Percentiles rank a stretch among this genome's conserved stretches.
phyloP scores from a whole-genome alignment of 768 basidiomycete genomes.

The Russula griseocarnosa region DNA sequence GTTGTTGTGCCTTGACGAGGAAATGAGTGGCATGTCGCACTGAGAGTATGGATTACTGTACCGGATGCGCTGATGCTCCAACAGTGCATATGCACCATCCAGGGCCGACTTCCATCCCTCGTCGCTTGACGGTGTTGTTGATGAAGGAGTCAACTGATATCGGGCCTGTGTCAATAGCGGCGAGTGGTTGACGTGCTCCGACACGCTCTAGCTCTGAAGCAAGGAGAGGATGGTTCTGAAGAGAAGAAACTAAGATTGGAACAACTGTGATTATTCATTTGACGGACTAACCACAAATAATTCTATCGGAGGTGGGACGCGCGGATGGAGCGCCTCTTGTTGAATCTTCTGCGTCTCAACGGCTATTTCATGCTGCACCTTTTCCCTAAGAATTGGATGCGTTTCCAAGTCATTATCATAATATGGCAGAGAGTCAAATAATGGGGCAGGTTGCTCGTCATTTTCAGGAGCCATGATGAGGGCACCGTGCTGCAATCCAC shows the following conservation, averaged over 20 bases:
- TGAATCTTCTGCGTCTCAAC: slow-evolving; percentile 55
- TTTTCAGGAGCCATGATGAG: slow-evolving; percentile 5
- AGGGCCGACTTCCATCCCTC: slow-evolving; percentile 74
- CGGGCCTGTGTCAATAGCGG: slow-evolving; percentile 64
- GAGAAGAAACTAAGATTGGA: slow-evolving; percentile 2
- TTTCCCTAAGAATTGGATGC: slow-evolving; percentile 63
- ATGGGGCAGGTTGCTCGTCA: slow-evolving; percentile 32
- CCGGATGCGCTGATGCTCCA: slow-evolving; percentile 84
- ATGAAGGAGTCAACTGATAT: slow-evolving; percentile 70
- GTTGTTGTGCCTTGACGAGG: slow-evolving; percentile 65
- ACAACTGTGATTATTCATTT: slow-evolving; percentile 1
- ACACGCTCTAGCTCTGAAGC: slow-evolving; percentile 71
- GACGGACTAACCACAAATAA: slow-evolving; percentile 62
- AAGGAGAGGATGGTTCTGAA: slow-evolving; percentile 63
- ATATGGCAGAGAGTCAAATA: slow-evolving; percentile 88
- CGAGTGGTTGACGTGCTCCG: slow-evolving; percentile 60
- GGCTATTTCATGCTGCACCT: slow-evolving; percentile 73
- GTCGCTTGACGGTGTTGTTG: slow-evolving; percentile 56
- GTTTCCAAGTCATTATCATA: slow-evolving; percentile 89
- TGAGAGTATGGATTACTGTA: slow-evolving; percentile 34
- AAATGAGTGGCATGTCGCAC: neutral
- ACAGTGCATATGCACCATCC: slow-evolving; percentile 72
- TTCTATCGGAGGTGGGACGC: slow-evolving; percentile 59
- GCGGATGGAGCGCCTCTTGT: slow-evolving; percentile 60
- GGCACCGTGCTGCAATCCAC: too few relatives aligned